A percentile compares a stretch with the other conserved stretches of the same genome.
These are phyloP conservation scores for Neonectria ditissima DNA, from an alignment of 2,329 filamentous ascomycete genomes.

Conservation along the genomic window DNA sequence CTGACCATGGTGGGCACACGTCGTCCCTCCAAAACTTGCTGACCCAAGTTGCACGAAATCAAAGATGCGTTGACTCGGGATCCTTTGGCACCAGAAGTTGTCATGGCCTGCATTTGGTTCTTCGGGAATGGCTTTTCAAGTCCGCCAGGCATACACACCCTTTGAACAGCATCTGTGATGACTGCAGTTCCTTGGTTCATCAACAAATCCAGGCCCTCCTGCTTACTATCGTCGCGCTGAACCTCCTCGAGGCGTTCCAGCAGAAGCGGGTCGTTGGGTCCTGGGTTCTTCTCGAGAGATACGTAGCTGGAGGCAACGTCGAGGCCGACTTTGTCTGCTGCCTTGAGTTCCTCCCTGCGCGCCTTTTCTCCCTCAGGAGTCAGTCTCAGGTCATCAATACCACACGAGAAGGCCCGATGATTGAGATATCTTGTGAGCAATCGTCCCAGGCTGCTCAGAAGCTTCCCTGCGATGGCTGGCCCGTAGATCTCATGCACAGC, in stretches of 20 bases:
- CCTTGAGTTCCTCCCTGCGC: conserved; percentile 75
- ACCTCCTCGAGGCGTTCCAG: conserved; percentile 87
- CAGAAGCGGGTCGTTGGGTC: conserved; percentile 77
- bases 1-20: conserved; percentile 98
- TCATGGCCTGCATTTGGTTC: conserved; percentile 99
- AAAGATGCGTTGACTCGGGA: conserved; percentile 93
- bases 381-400: conserved; percentile 93
- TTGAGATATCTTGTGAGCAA: conserved; percentile 90
- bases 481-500: conserved; percentile 95
- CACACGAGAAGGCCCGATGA: conserved; percentile 96
- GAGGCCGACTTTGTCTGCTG: conserved; percentile 77
- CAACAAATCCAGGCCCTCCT: conserved; percentile 88
- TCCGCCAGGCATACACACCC: conserved; percentile 81
- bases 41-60: conserved; percentile 96
- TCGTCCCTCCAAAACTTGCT: conserved; percentile 94
- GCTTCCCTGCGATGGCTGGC: conserved; percentile 83
- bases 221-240: conserved; percentile 89
- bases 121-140: conserved; percentile 93
- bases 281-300: conserved; percentile 75
- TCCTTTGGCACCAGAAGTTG: conserved; percentile 94
- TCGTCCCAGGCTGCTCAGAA: conserved; percentile 89
- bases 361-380: conserved; percentile 81
- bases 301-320: conserved; percentile 90
- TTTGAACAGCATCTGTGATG: conserved; percentile 83
- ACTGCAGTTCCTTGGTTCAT: conserved; percentile 77